phyloP scores from a whole-genome alignment of 78 protist genomes.

The Dictyostelium capitatum region DNA sequence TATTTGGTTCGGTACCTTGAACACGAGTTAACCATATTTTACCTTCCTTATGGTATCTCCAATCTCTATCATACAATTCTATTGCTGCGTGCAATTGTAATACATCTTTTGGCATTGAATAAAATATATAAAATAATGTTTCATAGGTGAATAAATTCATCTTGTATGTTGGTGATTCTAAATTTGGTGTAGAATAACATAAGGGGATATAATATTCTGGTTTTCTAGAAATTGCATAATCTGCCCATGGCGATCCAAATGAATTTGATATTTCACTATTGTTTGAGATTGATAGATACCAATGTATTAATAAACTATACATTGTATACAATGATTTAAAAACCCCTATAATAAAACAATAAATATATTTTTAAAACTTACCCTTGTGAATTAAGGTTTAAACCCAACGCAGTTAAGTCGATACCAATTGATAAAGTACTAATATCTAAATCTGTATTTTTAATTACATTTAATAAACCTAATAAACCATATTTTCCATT shows the following conservation, averaged over 20 bases:
- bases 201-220: constrained; percentile 90
- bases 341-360: neutral
- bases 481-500: constrained; percentile 88
- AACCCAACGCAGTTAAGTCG: constrained; percentile 95
- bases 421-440: constrained; percentile 93
- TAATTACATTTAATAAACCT: constrained; percentile 92
- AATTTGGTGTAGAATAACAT: constrained; percentile 89
- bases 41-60: constrained; percentile 95
- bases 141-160: constrained; percentile 89
- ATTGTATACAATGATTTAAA: neutral
- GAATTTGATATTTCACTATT: constrained; percentile 84
- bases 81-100: constrained; percentile 93
- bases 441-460: constrained; percentile 91
- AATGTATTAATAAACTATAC: neutral
- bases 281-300: neutral
- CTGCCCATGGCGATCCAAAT: constrained; percentile 94
- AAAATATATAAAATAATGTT: constrained; percentile 97
- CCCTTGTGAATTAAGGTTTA: constrained; percentile 93
- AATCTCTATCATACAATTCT: constrained; percentile 93
- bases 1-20: constrained; percentile 65
- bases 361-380: constrained; percentile 6
- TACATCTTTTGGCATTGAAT: constrained; percentile 96
- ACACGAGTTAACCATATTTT: constrained; percentile 89
- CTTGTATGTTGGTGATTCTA: constrained; percentile 85
- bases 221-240: constrained; percentile 74